phyloP scores from a whole-genome alignment of 2,329 filamentous ascomycete species.

The Colletotrichum chrysophilum region DNA sequence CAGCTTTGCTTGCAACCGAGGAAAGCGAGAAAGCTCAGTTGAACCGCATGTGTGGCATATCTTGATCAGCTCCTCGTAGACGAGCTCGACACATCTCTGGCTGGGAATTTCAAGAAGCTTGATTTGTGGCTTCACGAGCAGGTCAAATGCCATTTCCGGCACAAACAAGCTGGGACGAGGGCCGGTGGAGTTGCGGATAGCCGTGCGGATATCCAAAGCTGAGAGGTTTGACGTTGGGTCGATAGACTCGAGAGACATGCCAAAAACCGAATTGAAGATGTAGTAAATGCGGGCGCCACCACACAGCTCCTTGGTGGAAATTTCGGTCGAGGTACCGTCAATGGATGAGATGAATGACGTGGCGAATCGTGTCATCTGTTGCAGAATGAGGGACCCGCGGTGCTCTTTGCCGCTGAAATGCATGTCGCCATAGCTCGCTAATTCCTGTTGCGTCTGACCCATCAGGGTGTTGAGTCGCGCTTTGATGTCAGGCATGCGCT shows the following conservation, averaged over 20 bases:
- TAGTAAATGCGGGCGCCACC: constrained; percentile 97
- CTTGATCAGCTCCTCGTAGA: constrained; percentile 99
- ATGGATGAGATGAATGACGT: constrained; percentile 98
- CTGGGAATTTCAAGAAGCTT: constrained; percentile 94
- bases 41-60: constrained; percentile 99
- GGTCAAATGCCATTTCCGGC: constrained; percentile 95
- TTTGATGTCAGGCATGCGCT: constrained; percentile 96
- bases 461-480: constrained; percentile 96
- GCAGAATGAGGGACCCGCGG: constrained; percentile 89
- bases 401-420: constrained; percentile 98
- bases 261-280: constrained; percentile 99
- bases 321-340: constrained; percentile 97
- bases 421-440: constrained; percentile 97
- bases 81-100: constrained; percentile 95
- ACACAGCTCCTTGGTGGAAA: constrained; percentile 97
- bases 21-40: constrained; percentile 89
- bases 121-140: constrained; percentile 97
- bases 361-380: constrained; percentile 97
- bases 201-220: constrained; percentile 92
- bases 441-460: constrained; percentile 99
- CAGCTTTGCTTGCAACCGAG: constrained; percentile 91
- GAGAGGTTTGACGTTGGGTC: constrained; percentile 96
- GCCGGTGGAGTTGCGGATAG: constrained; percentile 96
- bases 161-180: constrained; percentile 96
- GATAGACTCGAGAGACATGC: constrained; percentile 93